Conservation (phyloP, 345 rosid species). For the Pistacia vera region DNA sequence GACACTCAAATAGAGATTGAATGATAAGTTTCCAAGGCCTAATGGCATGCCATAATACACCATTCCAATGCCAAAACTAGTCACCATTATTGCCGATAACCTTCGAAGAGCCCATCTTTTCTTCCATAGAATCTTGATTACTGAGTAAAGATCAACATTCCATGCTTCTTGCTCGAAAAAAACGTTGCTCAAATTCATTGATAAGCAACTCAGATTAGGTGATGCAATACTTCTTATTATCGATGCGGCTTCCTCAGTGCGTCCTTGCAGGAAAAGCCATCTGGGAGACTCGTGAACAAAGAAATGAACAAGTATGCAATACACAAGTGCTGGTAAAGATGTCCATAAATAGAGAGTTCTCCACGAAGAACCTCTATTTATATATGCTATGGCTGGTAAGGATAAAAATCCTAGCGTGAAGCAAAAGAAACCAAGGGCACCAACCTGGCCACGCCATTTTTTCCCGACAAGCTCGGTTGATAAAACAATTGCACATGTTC, state of each 20-base stretch:
- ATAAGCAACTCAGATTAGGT: conserved; percentile 5
- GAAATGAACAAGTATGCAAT: conserved; percentile 31
- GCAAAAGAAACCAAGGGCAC: conserved; percentile 43
- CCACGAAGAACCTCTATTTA: conserved; percentile 47
- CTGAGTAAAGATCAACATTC: conserved; percentile 43
- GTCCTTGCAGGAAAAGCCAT: conserved; percentile 53
- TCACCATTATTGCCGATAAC: conserved; percentile 37
- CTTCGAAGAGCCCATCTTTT: conserved; percentile 59
- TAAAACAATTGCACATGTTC: conserved; percentile 52
- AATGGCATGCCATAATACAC: conserved; percentile 81
- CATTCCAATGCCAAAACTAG: conserved; percentile 64
- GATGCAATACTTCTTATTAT: conserved; percentile 49
- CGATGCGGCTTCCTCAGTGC: conserved; percentile 52
- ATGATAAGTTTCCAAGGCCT: conserved; percentile 48
- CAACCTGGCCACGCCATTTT: conserved; percentile 50
- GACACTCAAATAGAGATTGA: conserved; percentile 64
- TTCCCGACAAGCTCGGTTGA: conserved; percentile 51
- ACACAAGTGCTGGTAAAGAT: conserved; percentile 42
- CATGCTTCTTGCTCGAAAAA: conserved; percentile 28
- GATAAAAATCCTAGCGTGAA: conserved; percentile 55
- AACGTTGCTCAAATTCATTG: conserved; percentile 36
- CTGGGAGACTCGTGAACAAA: conserved; percentile 56
- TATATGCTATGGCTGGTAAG: conserved; percentile 41
- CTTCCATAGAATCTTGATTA: conserved; percentile 42
- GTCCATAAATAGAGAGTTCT: conserved; percentile 49